phyloP scores from a whole-genome alignment of 345 rosid genomes.

The Gossypium raimondii region DNA sequence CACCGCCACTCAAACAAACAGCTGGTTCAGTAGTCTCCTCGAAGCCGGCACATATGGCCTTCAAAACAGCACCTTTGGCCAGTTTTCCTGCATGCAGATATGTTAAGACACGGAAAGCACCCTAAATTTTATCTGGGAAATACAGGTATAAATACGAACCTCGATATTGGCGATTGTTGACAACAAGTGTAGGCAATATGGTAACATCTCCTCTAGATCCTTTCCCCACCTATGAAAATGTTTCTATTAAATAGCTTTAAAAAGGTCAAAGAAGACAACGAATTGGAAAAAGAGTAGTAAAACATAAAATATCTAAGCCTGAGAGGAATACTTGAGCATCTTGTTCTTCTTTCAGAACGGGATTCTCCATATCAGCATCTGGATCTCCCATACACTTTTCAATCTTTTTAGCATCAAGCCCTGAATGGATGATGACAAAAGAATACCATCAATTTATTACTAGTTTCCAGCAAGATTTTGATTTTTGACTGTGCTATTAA shows the following conservation, averaged over 20 bases:
- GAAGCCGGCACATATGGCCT: conserved; percentile 92
- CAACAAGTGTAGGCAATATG: conserved; percentile 96
- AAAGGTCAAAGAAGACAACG: neutral
- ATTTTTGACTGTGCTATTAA: neutral
- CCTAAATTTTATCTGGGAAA: neutral
- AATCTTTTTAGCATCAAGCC: conserved; percentile 64
- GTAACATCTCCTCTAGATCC: conserved; percentile 99
- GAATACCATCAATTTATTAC: conserved; percentile 18
- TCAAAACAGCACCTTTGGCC: conserved; percentile 87
- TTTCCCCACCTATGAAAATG: conserved; percentile 73
- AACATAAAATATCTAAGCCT: neutral
- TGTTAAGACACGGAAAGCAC: conserved; percentile 11
- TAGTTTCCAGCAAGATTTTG: conserved; percentile 17
- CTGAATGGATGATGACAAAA: conserved; percentile 34
- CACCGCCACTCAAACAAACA: conserved; percentile 83
- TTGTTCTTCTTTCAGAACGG: conserved; percentile 86
- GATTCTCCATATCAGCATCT: conserved; percentile 67
- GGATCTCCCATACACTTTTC: conserved; percentile 95
- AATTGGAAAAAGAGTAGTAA: neutral
- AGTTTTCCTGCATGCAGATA: conserved; percentile 62
- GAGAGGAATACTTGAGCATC: conserved; percentile 69
- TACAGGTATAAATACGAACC: conserved; percentile 38
- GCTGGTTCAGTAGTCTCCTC: conserved; percentile 97
- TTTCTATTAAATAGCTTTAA: conserved; percentile 17
- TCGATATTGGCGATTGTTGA: conserved; percentile 93